Evolutionary conservation across 2,329 filamentous ascomycete genomes (phyloP).

Genomic region (Coniella vitis): DNA sequence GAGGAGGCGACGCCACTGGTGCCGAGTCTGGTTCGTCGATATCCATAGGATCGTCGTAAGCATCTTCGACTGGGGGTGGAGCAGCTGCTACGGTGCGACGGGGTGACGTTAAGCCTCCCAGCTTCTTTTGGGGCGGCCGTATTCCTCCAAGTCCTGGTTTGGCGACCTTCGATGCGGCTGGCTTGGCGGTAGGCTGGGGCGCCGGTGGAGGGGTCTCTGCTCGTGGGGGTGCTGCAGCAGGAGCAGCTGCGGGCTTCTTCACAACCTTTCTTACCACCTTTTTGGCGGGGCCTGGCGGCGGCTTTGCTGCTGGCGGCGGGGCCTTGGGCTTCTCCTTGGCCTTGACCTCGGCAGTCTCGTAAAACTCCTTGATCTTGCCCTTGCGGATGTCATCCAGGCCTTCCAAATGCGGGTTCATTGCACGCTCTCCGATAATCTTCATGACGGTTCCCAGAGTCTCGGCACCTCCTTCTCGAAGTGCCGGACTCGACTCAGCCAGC

Average conservation of each 20-base stretch:
- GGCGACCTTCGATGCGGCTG: slow-evolving; percentile 45
- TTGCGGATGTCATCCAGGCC: slow-evolving; percentile 93
- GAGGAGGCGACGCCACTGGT: slow-evolving; percentile 32
- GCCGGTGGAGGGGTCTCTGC: slow-evolving; percentile 45
- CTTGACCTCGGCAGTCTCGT: slow-evolving; percentile 74
- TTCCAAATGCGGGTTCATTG: slow-evolving; percentile 88
- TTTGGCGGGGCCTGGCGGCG: slow-evolving; percentile 40
- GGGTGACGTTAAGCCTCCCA: slow-evolving; percentile 44
- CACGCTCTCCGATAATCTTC: slow-evolving; percentile 97
- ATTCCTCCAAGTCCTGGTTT: slow-evolving; percentile 49
- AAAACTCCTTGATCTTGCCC: slow-evolving; percentile 90
- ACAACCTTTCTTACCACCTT: slow-evolving; percentile 43
- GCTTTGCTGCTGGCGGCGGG: slow-evolving; percentile 52
- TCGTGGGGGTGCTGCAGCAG: slow-evolving; percentile 28
- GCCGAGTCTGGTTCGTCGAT: slow-evolving; percentile 45
- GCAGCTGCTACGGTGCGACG: slow-evolving; percentile 43
- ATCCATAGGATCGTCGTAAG: neutral
- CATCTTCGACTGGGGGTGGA: slow-evolving; percentile 40
- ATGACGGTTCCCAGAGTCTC: slow-evolving; percentile 91
- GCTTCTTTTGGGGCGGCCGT: slow-evolving; percentile 53
- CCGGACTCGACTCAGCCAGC: slow-evolving; percentile 81
- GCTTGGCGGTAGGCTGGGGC: slow-evolving; percentile 51
- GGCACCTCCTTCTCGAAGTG: slow-evolving; percentile 78
- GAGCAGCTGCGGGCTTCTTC: slow-evolving; percentile 37
- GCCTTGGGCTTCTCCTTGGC: slow-evolving; percentile 90